Conservation (phyloP, 2,329 filamentous ascomycete genomes). For the Claviceps lovelessii region DNA sequence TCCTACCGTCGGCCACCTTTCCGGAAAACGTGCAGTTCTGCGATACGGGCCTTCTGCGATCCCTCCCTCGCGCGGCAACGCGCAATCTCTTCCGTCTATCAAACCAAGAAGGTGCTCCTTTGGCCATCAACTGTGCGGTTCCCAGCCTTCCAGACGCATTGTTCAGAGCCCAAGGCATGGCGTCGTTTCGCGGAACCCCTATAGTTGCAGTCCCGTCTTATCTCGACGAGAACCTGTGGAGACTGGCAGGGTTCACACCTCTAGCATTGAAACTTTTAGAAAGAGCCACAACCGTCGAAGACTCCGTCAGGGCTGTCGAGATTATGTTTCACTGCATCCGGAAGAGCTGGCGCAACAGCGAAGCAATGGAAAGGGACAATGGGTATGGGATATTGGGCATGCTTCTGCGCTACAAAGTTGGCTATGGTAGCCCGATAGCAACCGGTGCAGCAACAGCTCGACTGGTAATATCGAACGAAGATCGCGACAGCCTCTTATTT, state of each 20-base stretch:
- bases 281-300: conserved; percentile 53
- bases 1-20: conserved; percentile 67
- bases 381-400: conserved; percentile 81
- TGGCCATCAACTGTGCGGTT: conserved; percentile 79
- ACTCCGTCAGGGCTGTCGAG: conserved; percentile 62
- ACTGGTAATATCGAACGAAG: conserved; percentile 33
- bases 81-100: conserved; percentile 37
- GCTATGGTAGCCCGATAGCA: conserved; percentile 26
- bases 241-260: conserved; percentile 78
- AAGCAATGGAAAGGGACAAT: conserved; percentile 92
- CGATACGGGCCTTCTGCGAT: conserved; percentile 62
- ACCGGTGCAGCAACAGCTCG: conserved; percentile 21
- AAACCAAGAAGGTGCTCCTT: conserved; percentile 45
- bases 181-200: conserved; percentile 68
- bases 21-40: conserved; percentile 67
- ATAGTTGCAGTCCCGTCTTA: conserved; percentile 69
- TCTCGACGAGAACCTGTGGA: conserved; percentile 85
- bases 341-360: conserved; percentile 92
- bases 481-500: conserved; percentile 41
- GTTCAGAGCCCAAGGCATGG: conserved; percentile 65
- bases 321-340: conserved; percentile 76
- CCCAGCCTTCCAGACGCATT: conserved; percentile 81
- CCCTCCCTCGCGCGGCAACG: conserved; percentile 58
- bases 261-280: conserved; percentile 76
- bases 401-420: conserved; percentile 71